A percentile compares a stretch with the other conserved stretches of the same genome.
phyloP scores from a whole-genome alignment of 331 rosid genomes.

The Malus hybrid region DNA sequence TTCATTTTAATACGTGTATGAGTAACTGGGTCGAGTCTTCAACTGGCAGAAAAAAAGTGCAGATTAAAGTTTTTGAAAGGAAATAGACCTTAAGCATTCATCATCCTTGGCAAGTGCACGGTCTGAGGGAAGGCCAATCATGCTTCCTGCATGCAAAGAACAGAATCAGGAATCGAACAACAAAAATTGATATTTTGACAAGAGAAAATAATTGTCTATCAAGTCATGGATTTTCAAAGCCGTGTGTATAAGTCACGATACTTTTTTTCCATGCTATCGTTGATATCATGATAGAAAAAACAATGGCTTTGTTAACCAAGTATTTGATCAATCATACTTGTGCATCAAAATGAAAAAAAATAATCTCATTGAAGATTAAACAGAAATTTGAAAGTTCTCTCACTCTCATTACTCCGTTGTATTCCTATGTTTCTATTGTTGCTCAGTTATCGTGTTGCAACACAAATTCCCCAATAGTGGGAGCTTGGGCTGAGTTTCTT shows the following conservation, averaged over 20 bases:
- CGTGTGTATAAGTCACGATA: neutral
- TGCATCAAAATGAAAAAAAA: neutral
- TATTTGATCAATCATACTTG: neutral
- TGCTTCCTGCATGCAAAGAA: conserved; percentile 47
- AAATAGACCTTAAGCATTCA: conserved; percentile 75
- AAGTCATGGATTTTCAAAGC: neutral
- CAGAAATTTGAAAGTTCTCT: neutral
- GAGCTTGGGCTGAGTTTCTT: neutral
- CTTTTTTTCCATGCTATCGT: neutral
- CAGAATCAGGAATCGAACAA: conserved; percentile 10
- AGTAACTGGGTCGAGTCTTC: neutral
- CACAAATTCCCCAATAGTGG: neutral
- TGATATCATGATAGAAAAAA: neutral
- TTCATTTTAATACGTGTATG: neutral
- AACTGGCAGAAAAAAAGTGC: conserved; percentile 1
- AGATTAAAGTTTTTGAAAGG: conserved; percentile 15
- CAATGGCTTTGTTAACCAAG: neutral
- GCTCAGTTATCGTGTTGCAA: neutral
- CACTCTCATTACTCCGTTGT: neutral
- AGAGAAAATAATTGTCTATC: neutral
- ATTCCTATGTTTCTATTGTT: neutral
- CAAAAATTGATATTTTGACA: neutral
- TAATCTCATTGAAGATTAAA: neutral
- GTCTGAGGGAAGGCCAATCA: conserved; percentile 95
- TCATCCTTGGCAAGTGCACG: conserved; percentile 77